A percentile compares a stretch with the other conserved stretches of the same genome.
phyloP scores from a whole-genome alignment of 2,329 filamentous ascomycete genomes.

The Arthrinium phaeospermum region DNA sequence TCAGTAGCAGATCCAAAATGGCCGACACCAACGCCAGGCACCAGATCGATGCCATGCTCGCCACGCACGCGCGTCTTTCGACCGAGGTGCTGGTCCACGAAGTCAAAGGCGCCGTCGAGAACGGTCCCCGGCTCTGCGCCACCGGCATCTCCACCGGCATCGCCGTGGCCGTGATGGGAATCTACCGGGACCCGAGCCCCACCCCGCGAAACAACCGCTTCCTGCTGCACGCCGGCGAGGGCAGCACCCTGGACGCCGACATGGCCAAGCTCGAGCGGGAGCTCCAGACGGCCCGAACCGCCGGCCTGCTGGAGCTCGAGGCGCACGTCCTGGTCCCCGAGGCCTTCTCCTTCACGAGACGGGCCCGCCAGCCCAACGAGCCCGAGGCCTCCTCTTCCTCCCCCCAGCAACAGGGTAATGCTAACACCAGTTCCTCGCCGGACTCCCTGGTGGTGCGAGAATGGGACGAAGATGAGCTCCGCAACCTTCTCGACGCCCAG shows the following conservation, averaged over 20 bases:
- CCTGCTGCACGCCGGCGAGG: background rate
- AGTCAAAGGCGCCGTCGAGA: background rate
- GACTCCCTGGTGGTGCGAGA: background rate
- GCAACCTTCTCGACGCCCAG: background rate
- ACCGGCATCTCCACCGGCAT: background rate
- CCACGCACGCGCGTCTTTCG: background rate
- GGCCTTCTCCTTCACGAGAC: background rate
- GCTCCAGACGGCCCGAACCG: background rate
- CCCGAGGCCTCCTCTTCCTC: no score
- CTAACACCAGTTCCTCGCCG: background rate
- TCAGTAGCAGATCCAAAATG: background rate
- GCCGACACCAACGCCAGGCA: background rate
- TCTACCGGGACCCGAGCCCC: background rate
- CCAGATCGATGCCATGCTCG: no score
- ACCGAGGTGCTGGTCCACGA: background rate
- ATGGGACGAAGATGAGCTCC: background rate
- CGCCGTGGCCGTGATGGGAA: background rate
- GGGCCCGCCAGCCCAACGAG: no score
- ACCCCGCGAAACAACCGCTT: background rate
- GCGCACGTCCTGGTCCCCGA: background rate
- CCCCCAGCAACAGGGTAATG: background rate
- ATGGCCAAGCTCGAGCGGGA: background rate
- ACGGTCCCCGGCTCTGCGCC: background rate
- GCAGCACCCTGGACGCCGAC: background rate
- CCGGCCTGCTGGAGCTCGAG: background rate